A percentile compares a stretch with the other conserved stretches of the same genome.
Conservation (phyloP, 306 rosid genomes). For the Castanea sativa region DNA sequence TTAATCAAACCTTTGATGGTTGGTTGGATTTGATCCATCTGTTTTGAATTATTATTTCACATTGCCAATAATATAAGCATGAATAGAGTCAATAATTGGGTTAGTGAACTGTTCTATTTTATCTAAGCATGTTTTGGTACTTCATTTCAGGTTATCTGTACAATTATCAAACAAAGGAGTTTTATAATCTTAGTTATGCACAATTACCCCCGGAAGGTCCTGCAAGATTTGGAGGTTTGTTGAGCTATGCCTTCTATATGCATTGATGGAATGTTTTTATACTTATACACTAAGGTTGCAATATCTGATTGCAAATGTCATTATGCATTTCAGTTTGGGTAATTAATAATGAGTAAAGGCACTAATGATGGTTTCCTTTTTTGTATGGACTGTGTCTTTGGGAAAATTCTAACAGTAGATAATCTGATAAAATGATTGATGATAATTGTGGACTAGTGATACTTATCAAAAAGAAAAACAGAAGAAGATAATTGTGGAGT, state of each 20-base stretch:
- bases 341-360: background rate
- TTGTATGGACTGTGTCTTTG: too few relatives aligned
- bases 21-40: background rate
- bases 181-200: constrained; percentile 88
- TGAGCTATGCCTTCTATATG: constrained; percentile 24
- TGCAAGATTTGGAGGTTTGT: constrained; percentile 92
- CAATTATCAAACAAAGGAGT: constrained; percentile 86
- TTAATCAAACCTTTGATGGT: background rate
- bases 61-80: background rate
- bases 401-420: too few relatives aligned
- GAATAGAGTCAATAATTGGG: background rate
- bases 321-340: constrained; percentile 3
- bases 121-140: constrained; percentile 32
- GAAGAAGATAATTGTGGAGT: too few relatives aligned
- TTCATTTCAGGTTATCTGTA: constrained; percentile 77
- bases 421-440: too few relatives aligned
- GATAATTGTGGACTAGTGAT: too few relatives aligned
- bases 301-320: constrained; percentile 5
- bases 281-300: constrained; percentile 15
- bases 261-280: constrained; percentile 22
- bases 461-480: too few relatives aligned
- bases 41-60: background rate
- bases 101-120: constrained; percentile 13
- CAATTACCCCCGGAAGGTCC: constrained; percentile 80
- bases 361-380: too few relatives aligned